Evolutionary conservation across 2,329 filamentous ascomycete genomes (phyloP).

Genomic region (Erysiphe pulchra): DNA sequence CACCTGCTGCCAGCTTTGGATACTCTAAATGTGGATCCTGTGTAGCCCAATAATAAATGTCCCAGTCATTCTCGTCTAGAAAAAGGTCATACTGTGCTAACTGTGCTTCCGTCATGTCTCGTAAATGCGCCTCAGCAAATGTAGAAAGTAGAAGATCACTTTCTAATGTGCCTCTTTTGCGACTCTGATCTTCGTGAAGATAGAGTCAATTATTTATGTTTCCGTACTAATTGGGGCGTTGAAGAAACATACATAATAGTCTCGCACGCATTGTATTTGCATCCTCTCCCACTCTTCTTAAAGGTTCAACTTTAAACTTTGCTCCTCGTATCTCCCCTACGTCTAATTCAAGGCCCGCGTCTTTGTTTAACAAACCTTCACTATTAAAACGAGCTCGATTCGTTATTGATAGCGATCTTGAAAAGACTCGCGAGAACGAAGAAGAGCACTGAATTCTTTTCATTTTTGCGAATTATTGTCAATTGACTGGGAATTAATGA

Average conservation of each 20-base stretch:
- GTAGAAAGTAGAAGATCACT: constrained; percentile 89
- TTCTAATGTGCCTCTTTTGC: constrained; percentile 88
- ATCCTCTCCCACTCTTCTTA: constrained; percentile 65
- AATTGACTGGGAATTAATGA: no score
- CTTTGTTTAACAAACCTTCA: no score
- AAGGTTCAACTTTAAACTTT: constrained; percentile 70
- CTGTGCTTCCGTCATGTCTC: constrained; percentile 43
- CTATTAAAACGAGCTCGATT: no score
- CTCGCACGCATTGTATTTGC: constrained; percentile 66
- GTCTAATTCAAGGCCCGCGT: constrained; percentile 24
- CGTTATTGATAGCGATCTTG: no score
- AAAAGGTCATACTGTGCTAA: constrained; percentile 73
- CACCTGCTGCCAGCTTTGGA: constrained; percentile 21
- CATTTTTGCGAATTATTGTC: no score
- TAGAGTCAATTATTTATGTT: background rate
- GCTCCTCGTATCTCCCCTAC: constrained; percentile 76
- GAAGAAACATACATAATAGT: constrained; percentile 29
- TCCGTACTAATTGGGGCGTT: background rate
- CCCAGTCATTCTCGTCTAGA: constrained; percentile 98
- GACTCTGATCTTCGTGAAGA: constrained; percentile 58
- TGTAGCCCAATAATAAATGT: constrained; percentile 99
- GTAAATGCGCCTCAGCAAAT: constrained; percentile 62
- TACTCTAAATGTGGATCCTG: constrained; percentile 42
- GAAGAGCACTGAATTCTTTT: no score
- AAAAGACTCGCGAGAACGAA: no score